Conservation (phyloP, 2,329 filamentous ascomycete genomes). For the Beauveria brongniartii region DNA sequence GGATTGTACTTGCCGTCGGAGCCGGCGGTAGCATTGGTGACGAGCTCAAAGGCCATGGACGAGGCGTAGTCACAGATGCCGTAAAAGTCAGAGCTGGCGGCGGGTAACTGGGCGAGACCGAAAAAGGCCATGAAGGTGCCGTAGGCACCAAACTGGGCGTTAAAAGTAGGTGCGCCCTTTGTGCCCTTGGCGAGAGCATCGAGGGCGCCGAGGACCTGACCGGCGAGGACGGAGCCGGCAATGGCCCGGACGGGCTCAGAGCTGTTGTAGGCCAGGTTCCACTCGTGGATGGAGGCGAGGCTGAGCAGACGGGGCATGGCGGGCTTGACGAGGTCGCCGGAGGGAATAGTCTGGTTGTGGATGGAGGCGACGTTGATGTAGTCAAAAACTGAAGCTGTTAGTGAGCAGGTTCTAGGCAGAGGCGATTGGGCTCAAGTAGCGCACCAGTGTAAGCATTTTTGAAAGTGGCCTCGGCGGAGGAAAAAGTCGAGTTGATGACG, state of each 20-base stretch:
- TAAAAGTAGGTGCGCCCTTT: conserved; percentile 31
- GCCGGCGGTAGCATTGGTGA: conserved; percentile 43
- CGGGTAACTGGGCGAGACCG: conserved; percentile 44
- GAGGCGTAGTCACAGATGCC: conserved; percentile 80
- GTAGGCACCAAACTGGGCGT: conserved; percentile 54
- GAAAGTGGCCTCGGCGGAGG: conserved; percentile 38
- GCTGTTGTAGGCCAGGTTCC: conserved; percentile 71
- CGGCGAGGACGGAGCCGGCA: conserved; percentile 48
- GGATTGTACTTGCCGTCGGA: conserved; percentile 32
- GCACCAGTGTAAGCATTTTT: conserved; percentile 55
- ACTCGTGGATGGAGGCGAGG: conserved; percentile 77
- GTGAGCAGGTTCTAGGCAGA: background rate
- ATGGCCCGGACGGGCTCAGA: conserved; percentile 58
- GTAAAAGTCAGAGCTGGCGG: conserved; percentile 54
- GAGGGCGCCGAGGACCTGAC: conserved; percentile 45
- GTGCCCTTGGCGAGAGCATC: conserved; percentile 39
- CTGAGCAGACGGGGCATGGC: conserved; percentile 56
- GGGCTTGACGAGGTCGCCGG: conserved; percentile 48
- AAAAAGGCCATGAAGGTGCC: conserved; percentile 57
- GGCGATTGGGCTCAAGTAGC: conserved; percentile 17
- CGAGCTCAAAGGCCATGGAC: conserved; percentile 69
- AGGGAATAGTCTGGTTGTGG: conserved; percentile 40
- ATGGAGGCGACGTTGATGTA: conserved; percentile 51
- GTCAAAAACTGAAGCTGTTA: conserved; percentile 43
- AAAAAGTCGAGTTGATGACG: conserved; percentile 46